Evolutionary conservation across 345 rosid genomes (phyloP), one percentile per base, ranked within the genome.

Genomic region (Zanthoxylum bungeanum): DNA sequence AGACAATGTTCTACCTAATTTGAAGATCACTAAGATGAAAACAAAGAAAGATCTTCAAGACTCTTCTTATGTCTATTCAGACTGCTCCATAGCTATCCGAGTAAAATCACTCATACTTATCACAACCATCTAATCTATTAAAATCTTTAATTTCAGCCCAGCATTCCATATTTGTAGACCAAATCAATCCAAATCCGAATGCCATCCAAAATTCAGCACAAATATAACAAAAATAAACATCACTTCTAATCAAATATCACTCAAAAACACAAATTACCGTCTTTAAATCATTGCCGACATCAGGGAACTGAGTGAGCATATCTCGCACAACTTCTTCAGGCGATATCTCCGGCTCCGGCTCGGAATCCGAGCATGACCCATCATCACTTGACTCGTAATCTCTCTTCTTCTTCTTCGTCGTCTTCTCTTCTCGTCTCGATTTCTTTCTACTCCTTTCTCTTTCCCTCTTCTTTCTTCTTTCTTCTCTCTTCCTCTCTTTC

Each of bases 251-350:
- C n/a, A n/a, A n/a, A n/a, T n/a, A n/a, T n/a, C n/a, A n/a, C n/a
- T n/a, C n/a, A n/a, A n/a, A n/a, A n/a, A n/a, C n/a, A n/a, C n/a
- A 4, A 25, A 44, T 56, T 74, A 85, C 97, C 91, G 84, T 93
- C 73, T 73, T 87, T 83, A 93, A 73, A 79, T 91, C 98, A 71
- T 69, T 73, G 27, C 83, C 89, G 66, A 88, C 89, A 51, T 77
- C 64, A 40, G 96, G 96, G 56, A 88, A 93, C 64, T 89, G 87
- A 25, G 28, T 39, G 2, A 93, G 70, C 83, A 91, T 69, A 65
- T 79, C 84, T 49, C 79, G 72, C 4, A 86, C 82, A 44, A 81
- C 89, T 53, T 47, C 78, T 75, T 80, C 88, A 36, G 97, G 88
- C 8, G 64, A 74, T 57, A 78, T 58, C 52, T 66, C 73, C 28